phyloP scores from a whole-genome alignment of 176 grass and related monocot species.

The Cymbopogon citratus region DNA sequence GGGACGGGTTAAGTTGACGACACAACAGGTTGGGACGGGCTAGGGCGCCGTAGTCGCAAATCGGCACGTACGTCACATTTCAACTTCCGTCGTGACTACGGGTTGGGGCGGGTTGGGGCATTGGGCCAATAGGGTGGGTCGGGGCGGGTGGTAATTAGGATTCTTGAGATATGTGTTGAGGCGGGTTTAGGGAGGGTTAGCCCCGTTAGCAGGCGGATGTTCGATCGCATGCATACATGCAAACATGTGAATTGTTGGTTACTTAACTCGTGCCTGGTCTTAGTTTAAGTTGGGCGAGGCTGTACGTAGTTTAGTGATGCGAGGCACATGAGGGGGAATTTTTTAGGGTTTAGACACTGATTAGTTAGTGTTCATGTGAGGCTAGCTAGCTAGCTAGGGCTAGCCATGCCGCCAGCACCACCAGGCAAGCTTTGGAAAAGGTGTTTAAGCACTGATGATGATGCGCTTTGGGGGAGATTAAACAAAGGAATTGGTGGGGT shows the following conservation, averaged over 20 bases:
- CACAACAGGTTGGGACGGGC: no score
- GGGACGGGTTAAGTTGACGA: no score
- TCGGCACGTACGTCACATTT: no score
- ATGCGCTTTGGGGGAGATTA: neutral
- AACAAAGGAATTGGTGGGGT: neutral
- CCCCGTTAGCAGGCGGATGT: no score
- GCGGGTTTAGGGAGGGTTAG: no score
- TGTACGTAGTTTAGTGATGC: neutral
- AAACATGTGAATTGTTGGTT: neutral
- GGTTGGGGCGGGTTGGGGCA: no score
- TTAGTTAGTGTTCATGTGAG: constrained; percentile 10
- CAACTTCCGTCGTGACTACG: no score
- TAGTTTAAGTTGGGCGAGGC: constrained; percentile 21
- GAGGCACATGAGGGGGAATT: constrained; percentile 7
- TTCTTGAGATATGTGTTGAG: no score
- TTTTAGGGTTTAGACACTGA: neutral
- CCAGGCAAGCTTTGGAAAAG: constrained; percentile 19
- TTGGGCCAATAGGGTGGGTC: no score
- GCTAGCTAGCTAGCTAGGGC: neutral
- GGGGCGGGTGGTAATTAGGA: no score
- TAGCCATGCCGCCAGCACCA: no score
- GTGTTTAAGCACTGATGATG: neutral
- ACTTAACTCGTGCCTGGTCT: constrained; percentile 1
- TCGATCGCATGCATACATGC: neutral
- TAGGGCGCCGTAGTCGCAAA: no score